Base-by-base conservation (phyloP, 2,329 filamentous ascomycete genomes). In the Cadophora malorum region DNA sequence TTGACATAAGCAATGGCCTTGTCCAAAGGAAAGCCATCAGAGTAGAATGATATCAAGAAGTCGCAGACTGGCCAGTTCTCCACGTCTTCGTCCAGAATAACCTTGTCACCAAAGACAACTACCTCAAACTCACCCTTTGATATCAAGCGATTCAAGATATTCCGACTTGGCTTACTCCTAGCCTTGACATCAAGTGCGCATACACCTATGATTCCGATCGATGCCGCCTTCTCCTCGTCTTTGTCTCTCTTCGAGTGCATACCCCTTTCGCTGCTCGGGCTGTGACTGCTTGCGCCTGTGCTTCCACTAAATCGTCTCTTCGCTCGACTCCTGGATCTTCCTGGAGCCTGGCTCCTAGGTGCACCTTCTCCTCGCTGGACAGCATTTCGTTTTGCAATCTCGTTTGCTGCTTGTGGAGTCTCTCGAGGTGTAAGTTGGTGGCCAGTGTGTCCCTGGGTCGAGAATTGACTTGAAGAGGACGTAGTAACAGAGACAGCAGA, bases 31-130 rank as follows among this genome's bases (percentile, higher is more conserved):
- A 99, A 99, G 0, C 96, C 96, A 79, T 97, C 95, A 0, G 95
- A 98, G 80, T 98, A 99, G 81, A 99, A 99, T 3, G 94, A 97
- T 76, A 99, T 97, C 66, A 99, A 82, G 76, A 97, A 99, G 81
- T 99, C 96, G 79, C 84, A 85, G 65, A 97, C 89, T 21, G 94
- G 94, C 94, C 94, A 97, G 78, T 97, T 97, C 80, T 97, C 94
- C 66, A 97, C 91, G 70, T 92, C 92, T 86, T 99, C 96, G 76
- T 99, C 96, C 45, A 99, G 84, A 73, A 99, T 99, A 53, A 97
- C 95, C 81, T 99, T 99, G 82, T 99, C 96, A 59, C 96, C 96
- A 82, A 99, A 99, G 14, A 99, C 95, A 70, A 97, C 91, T 28
- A 98, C 94, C 76, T 99, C 95, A 76, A 99, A 98, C 74, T 98